Evolutionary conservation across 768 basidiomycete species (phyloP).

Genomic region (Suillus subaureus): DNA sequence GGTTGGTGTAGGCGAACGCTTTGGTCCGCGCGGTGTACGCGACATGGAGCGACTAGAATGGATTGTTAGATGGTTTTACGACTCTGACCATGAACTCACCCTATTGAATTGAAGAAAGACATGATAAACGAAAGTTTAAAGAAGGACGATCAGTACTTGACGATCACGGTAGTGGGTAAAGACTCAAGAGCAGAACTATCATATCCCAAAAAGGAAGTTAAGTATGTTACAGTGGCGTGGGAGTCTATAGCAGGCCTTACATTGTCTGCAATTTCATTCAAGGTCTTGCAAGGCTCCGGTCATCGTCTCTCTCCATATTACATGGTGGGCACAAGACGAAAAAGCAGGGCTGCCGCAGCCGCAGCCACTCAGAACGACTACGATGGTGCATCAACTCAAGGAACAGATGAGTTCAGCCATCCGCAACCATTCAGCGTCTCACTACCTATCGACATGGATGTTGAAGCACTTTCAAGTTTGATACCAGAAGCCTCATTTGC

Average conservation of each 20-base stretch:
- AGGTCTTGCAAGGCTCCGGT: conserved; percentile 28
- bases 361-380: conserved; percentile 37
- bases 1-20: conserved; percentile 76
- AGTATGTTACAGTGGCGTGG: conserved; percentile 18
- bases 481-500: conserved; percentile 64
- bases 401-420: conserved; percentile 38
- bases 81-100: conserved; percentile 45
- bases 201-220: neutral
- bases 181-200: conserved; percentile 2
- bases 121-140: conserved; percentile 35
- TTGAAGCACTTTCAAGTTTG: conserved; percentile 56
- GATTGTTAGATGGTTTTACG: conserved; percentile 6
- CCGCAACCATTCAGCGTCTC: conserved; percentile 36
- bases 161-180: neutral
- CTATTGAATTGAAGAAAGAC: conserved; percentile 85
- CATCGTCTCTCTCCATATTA: conserved; percentile 5
- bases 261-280: conserved; percentile 11
- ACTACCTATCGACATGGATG: conserved; percentile 70
- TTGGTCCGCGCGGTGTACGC: conserved; percentile 66
- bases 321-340: conserved; percentile 59
- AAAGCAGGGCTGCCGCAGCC: conserved; percentile 56
- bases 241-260: conserved; percentile 16
- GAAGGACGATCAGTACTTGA: neutral
- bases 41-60: conserved; percentile 70
- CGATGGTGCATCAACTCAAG: conserved; percentile 35